Base-by-base conservation (phyloP, 225 moss, liverwort and hornwort species). In the Straminergon stramineum region DNA sequence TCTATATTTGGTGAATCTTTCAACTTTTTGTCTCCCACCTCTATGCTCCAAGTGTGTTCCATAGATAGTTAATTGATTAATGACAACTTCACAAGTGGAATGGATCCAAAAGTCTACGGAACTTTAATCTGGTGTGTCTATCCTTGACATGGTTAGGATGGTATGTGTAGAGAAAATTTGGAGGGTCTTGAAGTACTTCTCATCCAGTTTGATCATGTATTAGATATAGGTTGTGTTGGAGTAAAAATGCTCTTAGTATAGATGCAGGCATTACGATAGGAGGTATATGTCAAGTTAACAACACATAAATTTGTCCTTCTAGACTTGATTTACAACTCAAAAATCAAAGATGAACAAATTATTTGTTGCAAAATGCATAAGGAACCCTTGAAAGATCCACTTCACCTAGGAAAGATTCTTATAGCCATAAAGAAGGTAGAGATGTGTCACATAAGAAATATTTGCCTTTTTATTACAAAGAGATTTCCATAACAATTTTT, bases 201-300 rank as follows among this genome's bases (percentile, higher is more conserved):
- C 66, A 66, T 66, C 10, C 10, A 18, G 9, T 35, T 66, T 34
- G 18, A 34, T 66, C 0, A 0, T 18, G 18, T 24, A 4, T 17
- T 5, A 10, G 5, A 66, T 2, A 34, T 34, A 17, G 9, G 10
- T 0, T 0, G 0, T 34, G 5, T 66, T 68, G 37, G 6, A 37
- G 5, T 68, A 10, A 20, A 68, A 35, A 68, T 37, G 37, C 37
- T 37, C 10, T 21, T 7, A 7, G 7, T 37, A 37, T 4, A 68
- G 1, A 37, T 68, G 11, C 6, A 35, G 14, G 5, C 66, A 66
- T 66, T 35, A 19, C 10, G 5, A 19, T 35, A 10, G 19, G 10
- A 66, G 18, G 17, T 65, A 32, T 32, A 7, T 32, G 9, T 3
- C 7, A 65, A 32, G 5, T 9, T 9, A 32, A 8, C 9, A 16